phyloP scores from a whole-genome alignment of 768 basidiomycete genomes.

The Mycena amicta region DNA sequence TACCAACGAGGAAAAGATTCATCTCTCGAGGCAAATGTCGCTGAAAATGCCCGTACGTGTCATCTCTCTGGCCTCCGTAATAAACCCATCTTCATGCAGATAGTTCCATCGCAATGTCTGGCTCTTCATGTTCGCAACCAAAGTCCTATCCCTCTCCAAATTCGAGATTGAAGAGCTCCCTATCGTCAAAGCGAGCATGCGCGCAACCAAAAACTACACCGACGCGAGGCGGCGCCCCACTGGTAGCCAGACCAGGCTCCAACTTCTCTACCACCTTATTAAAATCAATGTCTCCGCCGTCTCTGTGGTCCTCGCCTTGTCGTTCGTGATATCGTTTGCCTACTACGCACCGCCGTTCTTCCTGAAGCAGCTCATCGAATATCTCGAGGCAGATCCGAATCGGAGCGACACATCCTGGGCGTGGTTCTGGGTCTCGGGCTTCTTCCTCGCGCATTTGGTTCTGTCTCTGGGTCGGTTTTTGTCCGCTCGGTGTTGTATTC shows the following conservation, averaged over 20 bases:
- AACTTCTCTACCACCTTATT: background rate
- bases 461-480: background rate
- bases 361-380: background rate
- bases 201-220: background rate
- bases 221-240: background rate
- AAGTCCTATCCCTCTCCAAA: background rate
- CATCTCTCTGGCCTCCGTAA: no score
- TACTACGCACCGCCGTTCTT: constrained; percentile 1
- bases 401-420: background rate
- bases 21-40: background rate
- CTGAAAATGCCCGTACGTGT: background rate
- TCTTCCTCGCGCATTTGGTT: background rate
- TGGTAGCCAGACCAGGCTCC: background rate
- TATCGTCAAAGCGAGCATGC: background rate
- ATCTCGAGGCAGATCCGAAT: background rate
- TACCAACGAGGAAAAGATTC: background rate
- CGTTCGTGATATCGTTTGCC: background rate
- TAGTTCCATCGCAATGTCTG: background rate
- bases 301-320: background rate
- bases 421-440: background rate
- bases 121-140: constrained; percentile 1
- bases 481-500: background rate
- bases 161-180: background rate
- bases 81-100: background rate
- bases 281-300: background rate